A percentile compares a stretch with the other conserved stretches of the same genome.
Evolutionary conservation across 2,329 filamentous ascomycete species (phyloP).

Genomic region (Septoria linicola): DNA sequence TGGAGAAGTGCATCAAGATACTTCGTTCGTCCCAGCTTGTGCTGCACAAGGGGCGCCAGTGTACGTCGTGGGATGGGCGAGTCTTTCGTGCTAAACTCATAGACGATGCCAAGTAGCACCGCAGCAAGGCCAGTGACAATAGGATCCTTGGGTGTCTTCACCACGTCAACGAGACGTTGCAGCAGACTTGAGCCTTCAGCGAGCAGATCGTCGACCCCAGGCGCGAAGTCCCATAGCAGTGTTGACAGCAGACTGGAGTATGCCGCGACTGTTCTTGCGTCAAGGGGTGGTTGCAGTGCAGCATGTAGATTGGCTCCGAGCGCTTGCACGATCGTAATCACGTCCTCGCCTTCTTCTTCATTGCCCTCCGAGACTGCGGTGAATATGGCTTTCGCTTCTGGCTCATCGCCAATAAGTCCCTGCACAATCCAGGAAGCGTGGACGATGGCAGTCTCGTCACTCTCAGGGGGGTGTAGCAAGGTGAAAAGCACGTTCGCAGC

Average conservation of each 20-base stretch:
- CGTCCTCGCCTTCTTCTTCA: conserved; percentile 84
- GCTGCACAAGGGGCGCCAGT: conserved; percentile 73
- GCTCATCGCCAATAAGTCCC: conserved; percentile 78
- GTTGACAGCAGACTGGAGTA: conserved; percentile 86
- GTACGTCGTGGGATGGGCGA: conserved; percentile 82
- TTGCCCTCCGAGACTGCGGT: conserved; percentile 87
- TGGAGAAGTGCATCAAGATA: conserved; percentile 80
- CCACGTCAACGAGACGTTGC: conserved; percentile 34
- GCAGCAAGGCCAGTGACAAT: conserved; percentile 67
- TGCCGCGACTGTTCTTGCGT: conserved; percentile 75
- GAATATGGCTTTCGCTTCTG: conserved; percentile 73
- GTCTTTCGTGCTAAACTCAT: conserved; percentile 97
- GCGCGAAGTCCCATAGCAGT: conserved; percentile 90
- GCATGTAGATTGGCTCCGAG: conserved; percentile 82
- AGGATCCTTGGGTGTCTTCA: conserved; percentile 61
- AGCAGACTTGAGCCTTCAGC: conserved; percentile 92
- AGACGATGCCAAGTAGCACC: conserved; percentile 80
- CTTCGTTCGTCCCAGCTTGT: conserved; percentile 77
- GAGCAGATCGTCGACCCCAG: conserved; percentile 89
- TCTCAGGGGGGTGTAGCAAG: conserved; percentile 65
- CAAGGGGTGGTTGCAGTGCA: conserved; percentile 65
- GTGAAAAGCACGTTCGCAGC: conserved; percentile 81
- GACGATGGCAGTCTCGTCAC: conserved; percentile 85
- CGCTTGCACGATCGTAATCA: conserved; percentile 88
- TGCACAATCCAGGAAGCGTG: conserved; percentile 85